Conservation (phyloP, 768 basidiomycete species). For the Solioccasus polychromus region DNA sequence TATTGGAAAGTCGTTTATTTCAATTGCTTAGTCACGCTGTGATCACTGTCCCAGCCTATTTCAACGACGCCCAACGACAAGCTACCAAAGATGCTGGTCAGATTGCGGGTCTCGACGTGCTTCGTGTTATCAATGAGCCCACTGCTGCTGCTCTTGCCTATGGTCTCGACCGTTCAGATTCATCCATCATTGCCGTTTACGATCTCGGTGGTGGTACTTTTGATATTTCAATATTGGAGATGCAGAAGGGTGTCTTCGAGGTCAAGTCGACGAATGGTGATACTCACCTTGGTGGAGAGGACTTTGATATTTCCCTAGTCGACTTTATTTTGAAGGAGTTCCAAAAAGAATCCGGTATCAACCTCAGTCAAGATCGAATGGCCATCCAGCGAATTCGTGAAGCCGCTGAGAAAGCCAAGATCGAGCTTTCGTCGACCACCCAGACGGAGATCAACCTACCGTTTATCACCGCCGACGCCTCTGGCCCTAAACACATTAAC, state of each 20-base stretch:
- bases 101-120: conserved; percentile 95
- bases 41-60: conserved; percentile 96
- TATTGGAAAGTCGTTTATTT: conserved; percentile 1
- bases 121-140: conserved; percentile 98
- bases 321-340: conserved; percentile 85
- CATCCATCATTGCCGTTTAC: conserved; percentile 94
- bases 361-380: conserved; percentile 85
- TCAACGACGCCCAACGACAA: conserved; percentile 99
- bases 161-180: conserved; percentile 80
- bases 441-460: conserved; percentile 98
- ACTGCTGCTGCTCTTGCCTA: conserved; percentile 98
- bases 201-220: conserved; percentile 98
- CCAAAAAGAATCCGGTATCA: conserved; percentile 88
- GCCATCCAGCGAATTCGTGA: conserved; percentile 99
- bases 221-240: conserved; percentile 99
- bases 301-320: conserved; percentile 91
- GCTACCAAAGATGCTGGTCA: conserved; percentile 98
- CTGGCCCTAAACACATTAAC: conserved; percentile 98
- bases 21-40: conserved; percentile 64
- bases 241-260: conserved; percentile 99
- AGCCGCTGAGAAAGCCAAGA: conserved; percentile 99
- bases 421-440: conserved; percentile 89
- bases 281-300: conserved; percentile 96
- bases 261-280: conserved; percentile 99
- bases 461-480: conserved; percentile 95